Evolutionary conservation across 768 basidiomycete species (phyloP), one percentile per base, ranked within the genome.

Genomic region (Mrakia hoshinonis): DNA sequence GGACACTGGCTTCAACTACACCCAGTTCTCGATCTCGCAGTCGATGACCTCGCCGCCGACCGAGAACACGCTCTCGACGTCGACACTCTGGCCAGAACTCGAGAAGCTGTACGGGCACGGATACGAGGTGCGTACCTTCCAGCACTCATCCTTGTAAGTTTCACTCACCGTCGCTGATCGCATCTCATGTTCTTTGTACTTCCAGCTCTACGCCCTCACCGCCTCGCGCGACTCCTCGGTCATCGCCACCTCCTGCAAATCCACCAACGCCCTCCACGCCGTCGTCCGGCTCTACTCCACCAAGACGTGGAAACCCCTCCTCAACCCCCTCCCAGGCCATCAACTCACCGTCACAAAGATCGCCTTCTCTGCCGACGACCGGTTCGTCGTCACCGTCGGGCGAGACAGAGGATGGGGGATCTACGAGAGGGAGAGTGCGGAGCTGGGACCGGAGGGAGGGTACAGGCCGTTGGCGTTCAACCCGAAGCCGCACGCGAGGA

Each of bases 91-190:
- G 96, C 96, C 95, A 0, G 96, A 99, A 81, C 82, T 87, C 1
- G 96, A 98, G 76, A 99, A 99, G 78, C 83, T 99, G 0, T 99
- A 96, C 78, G 96, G 95, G 5, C 96, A 98, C 79, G 93, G 95
- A 51, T 98, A 97, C 76, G 96, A 99, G 85, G 92, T 89, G 72
- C 65, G 81, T 60, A n/a, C n/a, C 29, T 73, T 36, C 51, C 58
- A 39, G 18, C 47, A 63, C 34, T 67, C 15, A 31, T 46, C 62
- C 5, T 26, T 24, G 22, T 7, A 29, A n/a, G n/a, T 24, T 46
- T 52, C 24, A 26, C n/a, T 1, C 4, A 15, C 6, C 15, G 24
- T 26, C 24, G 46, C 43, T 49, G 7, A 20, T 24, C 46, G 46
- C 20, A 18, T 38, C 24, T 43, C 24, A 18, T 20, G 18, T 31